Base-by-base conservation (phyloP, 2,329 filamentous ascomycete species). In the Graphilbum sp. region DNA sequence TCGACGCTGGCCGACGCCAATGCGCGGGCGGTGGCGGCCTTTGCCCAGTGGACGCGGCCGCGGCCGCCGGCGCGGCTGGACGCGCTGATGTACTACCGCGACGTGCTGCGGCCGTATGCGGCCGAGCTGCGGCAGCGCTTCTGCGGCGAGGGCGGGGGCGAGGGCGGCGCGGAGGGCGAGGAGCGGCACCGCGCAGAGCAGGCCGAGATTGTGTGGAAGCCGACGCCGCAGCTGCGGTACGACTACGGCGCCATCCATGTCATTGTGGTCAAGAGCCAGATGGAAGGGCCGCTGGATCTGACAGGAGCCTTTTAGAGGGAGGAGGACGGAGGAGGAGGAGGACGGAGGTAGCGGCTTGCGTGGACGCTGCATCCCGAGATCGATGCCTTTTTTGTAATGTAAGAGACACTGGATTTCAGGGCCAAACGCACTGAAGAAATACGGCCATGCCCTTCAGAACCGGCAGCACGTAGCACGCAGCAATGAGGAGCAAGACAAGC, bases 241-340 rank as follows among this genome's bases (percentile, higher is more conserved):
- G 54, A 55, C 32, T 47, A 52, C 5, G 41, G 35, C 39, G 54
- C 46, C 37, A 60, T 62, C 5, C 45, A 47, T 3, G 41, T 41
- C 0, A 59, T 52, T 5, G 58, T 59, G 5, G 46, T 43, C 15
- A 55, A 53, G 24, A 64, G 49, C 19, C 24, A 34, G 13, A 13
- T 43, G 19, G 17, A 44, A 25, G 44, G 44, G 7, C 44, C 44
- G 5, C 27, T 46, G 8, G 44, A 46, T 25, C 39, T 46, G 19
- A 44, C 41, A 13, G 43, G 38, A 1, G 43, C 38, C 1, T 41
- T 44, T 16, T 34, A 29, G 31, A 16, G 16, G 15, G 30, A 32
- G 30, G n/a, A 9, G 16, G 18, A 17, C 15, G 8, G n/a, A 32
- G 16, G 17, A 17, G 7, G 30, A 32, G 7, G 16, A 17, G 16